A percentile compares a stretch with the other conserved stretches of the same genome.
These are phyloP conservation scores for Monosporascus sp. DNA, from an alignment of 2,329 filamentous ascomycete species.

Conservation along the genomic window DNA sequence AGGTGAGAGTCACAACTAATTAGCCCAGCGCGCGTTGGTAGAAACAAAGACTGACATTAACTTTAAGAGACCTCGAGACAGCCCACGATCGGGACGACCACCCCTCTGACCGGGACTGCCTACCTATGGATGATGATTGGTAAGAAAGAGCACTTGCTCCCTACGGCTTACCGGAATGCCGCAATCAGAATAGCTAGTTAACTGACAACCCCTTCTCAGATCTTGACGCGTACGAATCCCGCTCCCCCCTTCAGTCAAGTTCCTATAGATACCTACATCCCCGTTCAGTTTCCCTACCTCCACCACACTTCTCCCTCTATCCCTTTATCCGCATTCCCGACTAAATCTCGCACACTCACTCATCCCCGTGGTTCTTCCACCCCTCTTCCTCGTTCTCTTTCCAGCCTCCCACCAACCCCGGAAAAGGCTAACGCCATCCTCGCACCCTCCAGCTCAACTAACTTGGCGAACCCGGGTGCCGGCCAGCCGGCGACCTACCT, in stretches of 20 bases:
- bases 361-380: no score
- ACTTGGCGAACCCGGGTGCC: slow-evolving; percentile 20
- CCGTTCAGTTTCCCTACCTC: no score
- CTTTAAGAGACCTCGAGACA: slow-evolving; percentile 18
- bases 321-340: no score
- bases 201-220: slow-evolving; percentile 9
- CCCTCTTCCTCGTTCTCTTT: no score
- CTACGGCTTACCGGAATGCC: not conserved
- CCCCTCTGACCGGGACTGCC: slow-evolving; percentile 12
- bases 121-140: slow-evolving; percentile 27
- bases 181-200: no score
- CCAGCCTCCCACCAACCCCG: not conserved
- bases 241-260: not conserved
- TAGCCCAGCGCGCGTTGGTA: not conserved
- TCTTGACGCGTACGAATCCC: slow-evolving; percentile 21
- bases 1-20: not conserved
- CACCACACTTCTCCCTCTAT: no score
- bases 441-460: slow-evolving; percentile 13
- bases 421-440: not conserved
- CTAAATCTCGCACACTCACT: no score
- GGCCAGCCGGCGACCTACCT: slow-evolving; percentile 23
- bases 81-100: slow-evolving; percentile 22
- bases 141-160: slow-evolving; percentile 2
- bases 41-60: not conserved
- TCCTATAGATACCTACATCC: no score